Base-by-base conservation (phyloP, 108 stramenopile species). In the Cyclotella choctawhatcheeana region DNA sequence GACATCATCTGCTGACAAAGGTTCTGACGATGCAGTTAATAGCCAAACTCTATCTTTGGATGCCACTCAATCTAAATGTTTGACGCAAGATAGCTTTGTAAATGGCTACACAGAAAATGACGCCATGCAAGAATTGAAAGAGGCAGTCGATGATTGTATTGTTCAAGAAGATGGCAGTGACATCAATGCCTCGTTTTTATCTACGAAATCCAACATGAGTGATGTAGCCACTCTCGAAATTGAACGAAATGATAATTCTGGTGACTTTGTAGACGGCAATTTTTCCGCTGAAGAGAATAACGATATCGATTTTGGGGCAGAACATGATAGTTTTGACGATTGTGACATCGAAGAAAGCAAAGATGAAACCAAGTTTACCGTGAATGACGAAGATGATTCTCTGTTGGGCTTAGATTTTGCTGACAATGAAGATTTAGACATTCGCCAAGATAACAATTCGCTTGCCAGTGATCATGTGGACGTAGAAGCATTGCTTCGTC, bases 401-500 rank as follows among this genome's bases (percentile, higher is more conserved):
- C 12, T n/a, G 8, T 10, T n/a, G 4, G 47, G n/a, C 47, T n/a
- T 30, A 16, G 18, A 18, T n/a, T n/a, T n/a, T n/a, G n/a, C n/a
- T n/a, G 14, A 31, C 55, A 12, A 12, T 29, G 12, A 18, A n/a
- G 63, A 47, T 5, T 5, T 27, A n/a, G 65, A 32, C 3, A 29
- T 34, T 17, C 30, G 14, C 13, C 31, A 67, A 7, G 67, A 56
- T 32, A 24, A 25, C 0, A 44, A 69, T 26, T 69, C 67, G 18
- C 16, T 58, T 14, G 26, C 13, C 5, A 69, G 54, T 50, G 67
- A 69, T 44, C 67, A 69, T 22, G 67, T 69, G 3, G 67, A 69
- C 29, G 55, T 69, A 2, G 54, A 55, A 34, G 67, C 55, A 13
- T 54, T 58, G 35, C 54, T 69, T 44, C 50, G 50, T 14, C 66